Evolutionary conservation across 805 yeast genomes (phyloP), one percentile per base, ranked within the genome.

Genomic region (Saccharomycopsis javanensis): DNA sequence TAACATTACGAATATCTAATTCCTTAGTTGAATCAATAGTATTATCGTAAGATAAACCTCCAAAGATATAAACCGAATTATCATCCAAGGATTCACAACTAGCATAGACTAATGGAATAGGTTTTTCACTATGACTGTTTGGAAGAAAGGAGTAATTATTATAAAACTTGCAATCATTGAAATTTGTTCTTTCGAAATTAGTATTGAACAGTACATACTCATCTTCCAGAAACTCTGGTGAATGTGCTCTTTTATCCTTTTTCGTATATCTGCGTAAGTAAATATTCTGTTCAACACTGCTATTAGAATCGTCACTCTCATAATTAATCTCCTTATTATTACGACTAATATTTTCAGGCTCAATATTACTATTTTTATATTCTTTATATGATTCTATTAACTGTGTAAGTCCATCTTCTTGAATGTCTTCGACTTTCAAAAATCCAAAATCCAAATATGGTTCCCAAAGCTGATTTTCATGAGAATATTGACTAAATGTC

Each of bases 41-140:
- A 2, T 28, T 23, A 23, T 25, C 28, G 18, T 48, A 35, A 11
- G 15, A 30, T 18, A 55, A 50, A 11, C 57, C 57, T 5, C 57
- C 53, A 37, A 55, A 50, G 4, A 55, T 16, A 15, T 35, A 35
- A 4, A 55, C 54, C 3, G 34, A 18, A n/a, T 50, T 27, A 20
- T 42, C 48, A 11, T 16, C 31, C 5, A 55, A 20, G 8, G 53
- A 16, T 18, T 50, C 57, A 28, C 45, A 35, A n/a, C 51, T 30
- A 20, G 28, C 10, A 30, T 55, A 55, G n/a, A 55, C 54, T 2
- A 55, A 18, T 13, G 54, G 42, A 28, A 53, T 8, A 3, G 48
- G 48, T 8, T 23, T 42, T 10, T 42, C 28, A 25, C 48, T 42
- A 42, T 42, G 28, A 20, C 23, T 20, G 23, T 42, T 42, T 42